These are phyloP conservation scores for Tricholoma saponaceum DNA, from an alignment of 768 basidiomycete genomes.

Conservation along the genomic window DNA sequence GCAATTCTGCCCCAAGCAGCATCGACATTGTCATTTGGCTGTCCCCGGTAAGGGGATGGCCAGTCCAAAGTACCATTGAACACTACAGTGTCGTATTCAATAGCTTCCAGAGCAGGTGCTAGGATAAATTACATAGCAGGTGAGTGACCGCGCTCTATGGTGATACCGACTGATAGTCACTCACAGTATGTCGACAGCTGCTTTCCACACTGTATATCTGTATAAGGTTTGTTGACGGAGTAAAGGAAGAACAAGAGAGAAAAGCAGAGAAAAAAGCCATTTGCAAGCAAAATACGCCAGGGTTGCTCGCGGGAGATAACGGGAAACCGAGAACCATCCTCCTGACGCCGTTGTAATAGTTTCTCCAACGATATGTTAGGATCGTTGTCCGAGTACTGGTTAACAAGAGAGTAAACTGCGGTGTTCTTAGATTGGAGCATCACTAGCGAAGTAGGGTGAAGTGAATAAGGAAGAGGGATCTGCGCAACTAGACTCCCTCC, in stretches of 20 bases:
- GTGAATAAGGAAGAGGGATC: background rate
- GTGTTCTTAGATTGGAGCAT: background rate
- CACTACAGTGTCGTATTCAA: background rate
- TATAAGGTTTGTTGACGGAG: too few species aligned
- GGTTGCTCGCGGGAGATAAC: background rate
- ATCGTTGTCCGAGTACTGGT: background rate
- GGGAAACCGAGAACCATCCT: background rate
- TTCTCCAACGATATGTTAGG: background rate
- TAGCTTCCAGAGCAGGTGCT: background rate
- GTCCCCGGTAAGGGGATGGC: background rate
- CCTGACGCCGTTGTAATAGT: background rate
- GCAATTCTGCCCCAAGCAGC: background rate
- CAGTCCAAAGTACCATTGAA: background rate
- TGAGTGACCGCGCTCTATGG: background rate
- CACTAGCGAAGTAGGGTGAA: background rate
- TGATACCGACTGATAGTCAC: background rate
- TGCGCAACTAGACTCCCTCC: too few species aligned
- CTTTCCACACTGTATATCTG: too few species aligned
- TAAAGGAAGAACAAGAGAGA: background rate
- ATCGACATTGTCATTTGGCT: background rate
- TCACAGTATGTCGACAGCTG: background rate
- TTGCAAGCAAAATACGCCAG: background rate
- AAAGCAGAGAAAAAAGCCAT: background rate
- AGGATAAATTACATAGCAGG: background rate
- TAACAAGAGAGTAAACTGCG: background rate